phyloP scores from a whole-genome alignment of 441 rosid species.

The Erodium chrysanthum region DNA sequence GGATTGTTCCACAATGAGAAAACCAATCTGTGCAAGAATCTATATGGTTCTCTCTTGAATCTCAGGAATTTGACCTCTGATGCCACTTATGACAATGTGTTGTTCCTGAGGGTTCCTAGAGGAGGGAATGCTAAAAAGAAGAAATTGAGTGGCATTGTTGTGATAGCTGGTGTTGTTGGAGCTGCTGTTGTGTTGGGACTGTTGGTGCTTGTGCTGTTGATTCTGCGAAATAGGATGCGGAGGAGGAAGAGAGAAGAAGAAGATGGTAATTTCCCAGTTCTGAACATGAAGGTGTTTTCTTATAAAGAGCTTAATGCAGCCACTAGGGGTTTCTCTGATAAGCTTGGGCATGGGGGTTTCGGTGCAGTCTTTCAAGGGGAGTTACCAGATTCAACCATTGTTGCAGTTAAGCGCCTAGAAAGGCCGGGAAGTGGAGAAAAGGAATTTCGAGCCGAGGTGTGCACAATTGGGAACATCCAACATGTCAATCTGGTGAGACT shows the following conservation, averaged over 20 bases:
- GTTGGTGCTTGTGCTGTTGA: constrained; percentile 24
- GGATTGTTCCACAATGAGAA: constrained; percentile 40
- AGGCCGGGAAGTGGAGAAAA: constrained; percentile 70
- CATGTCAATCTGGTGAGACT: constrained; percentile 82
- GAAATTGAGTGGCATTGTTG: constrained; percentile 29
- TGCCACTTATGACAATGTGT: constrained; percentile 22
- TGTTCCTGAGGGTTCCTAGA: constrained; percentile 42
- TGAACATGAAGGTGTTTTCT: constrained; percentile 60
- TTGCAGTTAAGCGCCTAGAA: constrained; percentile 80
- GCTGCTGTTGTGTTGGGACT: constrained; percentile 37
- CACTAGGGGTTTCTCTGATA: constrained; percentile 54
- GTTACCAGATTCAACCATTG: constrained; percentile 42
- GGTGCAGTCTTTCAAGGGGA: constrained; percentile 71
- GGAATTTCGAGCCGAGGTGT: constrained; percentile 78
- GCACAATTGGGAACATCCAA: constrained; percentile 77
- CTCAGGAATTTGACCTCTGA: constrained; percentile 41
- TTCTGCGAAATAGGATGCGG: constrained; percentile 27
- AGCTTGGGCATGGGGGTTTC: constrained; percentile 80
- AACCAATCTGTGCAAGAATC: constrained; percentile 40
- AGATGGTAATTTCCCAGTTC: constrained; percentile 35
- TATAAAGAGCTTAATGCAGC: constrained; percentile 55
- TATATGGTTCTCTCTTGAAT: constrained; percentile 46
- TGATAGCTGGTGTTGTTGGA: constrained; percentile 43
- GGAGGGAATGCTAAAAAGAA: constrained; percentile 26
- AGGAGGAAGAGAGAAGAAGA: constrained; percentile 28